Evolutionary conservation across 2,329 filamentous ascomycete genomes (phyloP).

Genomic region (Penicillium nordicum): DNA sequence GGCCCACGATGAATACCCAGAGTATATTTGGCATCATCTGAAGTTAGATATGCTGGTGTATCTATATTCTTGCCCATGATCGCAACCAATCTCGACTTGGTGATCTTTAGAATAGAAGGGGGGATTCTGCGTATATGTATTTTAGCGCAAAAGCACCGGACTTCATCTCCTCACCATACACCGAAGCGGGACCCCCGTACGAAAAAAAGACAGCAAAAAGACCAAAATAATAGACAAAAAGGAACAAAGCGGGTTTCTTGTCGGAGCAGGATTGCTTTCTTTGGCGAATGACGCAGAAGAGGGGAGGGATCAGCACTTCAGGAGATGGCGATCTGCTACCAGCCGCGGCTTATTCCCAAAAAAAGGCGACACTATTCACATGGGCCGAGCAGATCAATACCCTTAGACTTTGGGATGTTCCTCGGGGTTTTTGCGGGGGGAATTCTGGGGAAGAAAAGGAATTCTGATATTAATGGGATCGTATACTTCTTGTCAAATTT

Average conservation of each 20-base stretch:
- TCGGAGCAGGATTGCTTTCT: slow-evolving; percentile 20
- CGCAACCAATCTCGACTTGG: not conserved
- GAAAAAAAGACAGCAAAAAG: not conserved
- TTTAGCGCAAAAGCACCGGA: not conserved
- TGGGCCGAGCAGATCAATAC: slow-evolving; percentile 12
- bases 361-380: slow-evolving; percentile 17
- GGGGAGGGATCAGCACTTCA: slow-evolving; percentile 17
- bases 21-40: slow-evolving; percentile 30
- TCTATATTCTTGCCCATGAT: slow-evolving; percentile 24
- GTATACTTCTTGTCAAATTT: not conserved
- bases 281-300: slow-evolving; percentile 11
- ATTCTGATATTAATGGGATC: not conserved
- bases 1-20: slow-evolving; percentile 33
- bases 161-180: not conserved
- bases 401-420: not conserved
- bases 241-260: not conserved
- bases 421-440: slow-evolving; percentile 13
- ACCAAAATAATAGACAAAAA: not conserved
- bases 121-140: slow-evolving; percentile 5
- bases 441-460: not conserved
- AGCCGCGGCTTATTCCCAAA: slow-evolving; percentile 18
- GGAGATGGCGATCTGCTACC: slow-evolving; percentile 22
- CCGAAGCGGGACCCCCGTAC: not conserved
- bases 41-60: slow-evolving; percentile 26
- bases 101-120: not conserved